Conservation (phyloP, 2,329 filamentous ascomycete genomes). For the Xylariaceae sp. region DNA sequence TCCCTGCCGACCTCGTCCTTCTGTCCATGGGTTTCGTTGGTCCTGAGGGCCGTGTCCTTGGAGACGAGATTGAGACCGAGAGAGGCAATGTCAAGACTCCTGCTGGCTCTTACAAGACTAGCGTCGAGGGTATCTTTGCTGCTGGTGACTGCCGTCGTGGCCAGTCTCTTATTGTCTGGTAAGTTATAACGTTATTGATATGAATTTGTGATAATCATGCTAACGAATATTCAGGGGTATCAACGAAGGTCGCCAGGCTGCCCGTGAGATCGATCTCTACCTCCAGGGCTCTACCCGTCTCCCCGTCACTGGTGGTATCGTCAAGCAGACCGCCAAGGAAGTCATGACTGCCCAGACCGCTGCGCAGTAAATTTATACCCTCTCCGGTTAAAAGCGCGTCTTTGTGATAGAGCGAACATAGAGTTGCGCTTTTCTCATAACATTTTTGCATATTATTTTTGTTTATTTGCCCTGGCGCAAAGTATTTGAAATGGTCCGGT, state of each 20-base stretch:
- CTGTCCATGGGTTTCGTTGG: conserved; percentile 97
- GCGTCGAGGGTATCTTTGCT: conserved; percentile 81
- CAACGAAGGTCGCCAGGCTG: conserved; percentile 91
- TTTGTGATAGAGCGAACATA: background rate
- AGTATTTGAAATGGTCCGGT: no score
- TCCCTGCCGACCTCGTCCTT: conserved; percentile 90
- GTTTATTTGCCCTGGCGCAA: no score
- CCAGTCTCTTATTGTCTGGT: conserved; percentile 95
- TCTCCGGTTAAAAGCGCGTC: background rate
- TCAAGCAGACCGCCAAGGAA: conserved; percentile 75
- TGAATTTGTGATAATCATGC: conserved; percentile 16
- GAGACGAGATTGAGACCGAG: conserved; percentile 86
- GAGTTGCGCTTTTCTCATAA: background rate
- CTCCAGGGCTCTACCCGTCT: conserved; percentile 74
- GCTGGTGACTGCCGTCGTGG: conserved; percentile 93
- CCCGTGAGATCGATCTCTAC: conserved; percentile 85
- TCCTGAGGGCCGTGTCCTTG: conserved; percentile 81
- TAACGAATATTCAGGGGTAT: conserved; percentile 65
- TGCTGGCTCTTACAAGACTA: conserved; percentile 81
- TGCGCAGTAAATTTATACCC: conserved; percentile 7
- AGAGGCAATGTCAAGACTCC: conserved; percentile 96
- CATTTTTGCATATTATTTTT: no score
- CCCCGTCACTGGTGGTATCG: conserved; percentile 87
- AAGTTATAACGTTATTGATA: conserved; percentile 43
- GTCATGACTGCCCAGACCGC: conserved; percentile 34